Evolutionary conservation across 805 yeast species (phyloP).

Genomic region (Myxozyma vanderwaltii): DNA sequence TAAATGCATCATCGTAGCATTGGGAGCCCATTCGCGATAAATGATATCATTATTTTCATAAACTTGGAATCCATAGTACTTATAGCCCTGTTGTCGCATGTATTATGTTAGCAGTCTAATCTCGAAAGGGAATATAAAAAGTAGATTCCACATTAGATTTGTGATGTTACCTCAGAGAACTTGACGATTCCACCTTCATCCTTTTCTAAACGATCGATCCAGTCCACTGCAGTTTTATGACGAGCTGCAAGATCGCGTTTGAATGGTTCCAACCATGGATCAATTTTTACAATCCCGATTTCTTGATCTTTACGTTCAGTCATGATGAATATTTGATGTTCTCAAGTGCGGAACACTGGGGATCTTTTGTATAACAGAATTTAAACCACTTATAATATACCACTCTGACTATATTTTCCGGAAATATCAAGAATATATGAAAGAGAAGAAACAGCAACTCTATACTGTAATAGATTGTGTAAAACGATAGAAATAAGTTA

Average conservation of each 20-base stretch:
- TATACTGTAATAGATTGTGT: too few species aligned
- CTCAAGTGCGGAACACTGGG: too few species aligned
- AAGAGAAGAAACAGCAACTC: too few species aligned
- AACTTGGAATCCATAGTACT: conserved; percentile 75
- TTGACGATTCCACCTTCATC: conserved; percentile 65
- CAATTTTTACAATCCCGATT: conserved; percentile 58
- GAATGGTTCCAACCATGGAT: conserved; percentile 86
- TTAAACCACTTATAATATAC: too few species aligned
- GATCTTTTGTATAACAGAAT: too few species aligned
- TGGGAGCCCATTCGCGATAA: conserved; percentile 88
- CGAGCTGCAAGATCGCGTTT: conserved; percentile 68
- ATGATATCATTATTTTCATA: conserved; percentile 53
- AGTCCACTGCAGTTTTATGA: conserved; percentile 62
- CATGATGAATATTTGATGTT: not conserved
- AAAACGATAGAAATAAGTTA: too few species aligned
- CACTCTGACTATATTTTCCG: too few species aligned
- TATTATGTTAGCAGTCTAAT: too few species aligned
- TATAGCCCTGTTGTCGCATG: conserved; percentile 55
- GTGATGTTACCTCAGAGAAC: conserved; percentile 54
- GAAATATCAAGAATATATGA: too few species aligned
- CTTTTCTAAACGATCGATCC: conserved; percentile 58
- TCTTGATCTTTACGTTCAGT: not conserved
- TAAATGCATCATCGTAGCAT: conserved; percentile 72
- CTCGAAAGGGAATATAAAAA: too few species aligned
- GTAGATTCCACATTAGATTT: too few species aligned